Conservation (phyloP, 73 alveolate genomes). For the Paramecium bursaria region DNA sequence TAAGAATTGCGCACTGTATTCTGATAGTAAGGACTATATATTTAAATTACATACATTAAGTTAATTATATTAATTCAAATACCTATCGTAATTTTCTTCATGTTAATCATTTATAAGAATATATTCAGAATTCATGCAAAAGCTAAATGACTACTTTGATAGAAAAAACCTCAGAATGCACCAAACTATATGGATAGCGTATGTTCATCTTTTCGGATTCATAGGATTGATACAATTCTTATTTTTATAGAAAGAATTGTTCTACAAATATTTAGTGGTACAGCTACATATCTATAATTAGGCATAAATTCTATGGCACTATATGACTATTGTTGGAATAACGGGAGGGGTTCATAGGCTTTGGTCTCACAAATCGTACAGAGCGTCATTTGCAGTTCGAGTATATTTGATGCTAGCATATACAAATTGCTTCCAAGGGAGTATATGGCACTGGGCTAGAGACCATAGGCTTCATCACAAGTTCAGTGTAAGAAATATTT, state of each 20-base stretch:
- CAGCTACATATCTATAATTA: not conserved
- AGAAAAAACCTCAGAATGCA: constrained; percentile 48
- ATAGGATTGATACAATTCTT: constrained; percentile 44
- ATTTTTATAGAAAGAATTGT: constrained; percentile 33
- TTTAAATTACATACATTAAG: no score
- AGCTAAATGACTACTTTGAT: constrained; percentile 32
- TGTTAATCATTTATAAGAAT: no score
- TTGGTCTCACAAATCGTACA: constrained; percentile 31
- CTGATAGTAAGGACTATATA: no score
- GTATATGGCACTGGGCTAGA: constrained; percentile 59
- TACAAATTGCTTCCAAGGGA: constrained; percentile 54
- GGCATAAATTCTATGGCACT: no score
- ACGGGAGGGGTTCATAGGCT: constrained; percentile 22
- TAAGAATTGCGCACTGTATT: no score
- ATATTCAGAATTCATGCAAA: no score
- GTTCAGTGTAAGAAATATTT: no score
- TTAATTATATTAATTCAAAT: no score
- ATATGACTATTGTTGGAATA: not conserved
- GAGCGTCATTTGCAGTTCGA: no score
- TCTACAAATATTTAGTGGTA: constrained; percentile 51
- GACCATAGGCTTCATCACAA: constrained; percentile 63
- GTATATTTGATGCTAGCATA: no score
- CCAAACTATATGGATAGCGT: constrained; percentile 58
- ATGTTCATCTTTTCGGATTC: constrained; percentile 55
- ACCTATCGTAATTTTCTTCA: no score